Conservation (phyloP, 1,139 yeast species). For the Scheffersomyces stambukii region DNA sequence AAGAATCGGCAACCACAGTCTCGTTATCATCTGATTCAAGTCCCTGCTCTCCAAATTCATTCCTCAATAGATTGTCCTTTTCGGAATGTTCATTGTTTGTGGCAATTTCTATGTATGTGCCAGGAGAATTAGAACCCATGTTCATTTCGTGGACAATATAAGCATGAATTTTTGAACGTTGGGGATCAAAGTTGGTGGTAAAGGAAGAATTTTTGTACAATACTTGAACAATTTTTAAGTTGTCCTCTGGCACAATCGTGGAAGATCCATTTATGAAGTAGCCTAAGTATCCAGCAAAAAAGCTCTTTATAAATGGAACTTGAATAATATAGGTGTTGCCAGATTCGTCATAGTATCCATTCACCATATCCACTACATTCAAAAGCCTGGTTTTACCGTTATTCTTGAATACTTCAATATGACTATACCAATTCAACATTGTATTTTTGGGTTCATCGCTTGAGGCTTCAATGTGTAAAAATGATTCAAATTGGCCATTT, state of each 20-base stretch:
- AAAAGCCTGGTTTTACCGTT: constrained; percentile 17
- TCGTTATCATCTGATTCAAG: constrained; percentile 33
- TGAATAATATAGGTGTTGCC: constrained; percentile 23
- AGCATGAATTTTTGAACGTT: constrained; percentile 18
- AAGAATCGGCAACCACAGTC: constrained; percentile 38
- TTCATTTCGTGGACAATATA: constrained; percentile 28
- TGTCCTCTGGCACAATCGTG: constrained; percentile 16
- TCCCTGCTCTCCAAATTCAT: constrained; percentile 24
- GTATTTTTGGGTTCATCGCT: constrained; percentile 8
- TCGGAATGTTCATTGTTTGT: neutral
- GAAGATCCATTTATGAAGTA: constrained; percentile 30
- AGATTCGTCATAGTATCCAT: constrained; percentile 25
- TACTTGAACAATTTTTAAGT: constrained; percentile 28
- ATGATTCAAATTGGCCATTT: constrained; percentile 27
- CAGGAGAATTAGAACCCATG: constrained; percentile 9
- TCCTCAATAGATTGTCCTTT: constrained; percentile 30
- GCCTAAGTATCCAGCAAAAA: constrained; percentile 39
- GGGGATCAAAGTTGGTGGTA: constrained; percentile 9
- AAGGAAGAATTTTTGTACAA: constrained; percentile 16
- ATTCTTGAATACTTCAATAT: constrained; percentile 24
- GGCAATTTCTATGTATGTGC: constrained; percentile 3
- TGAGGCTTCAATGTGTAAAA: constrained; percentile 22
- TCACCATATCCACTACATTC: constrained; percentile 28
- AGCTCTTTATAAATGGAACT: constrained; percentile 36
- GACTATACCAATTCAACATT: constrained; percentile 33